Conservation (phyloP, 345 rosid genomes). For the Durio zibethinus region DNA sequence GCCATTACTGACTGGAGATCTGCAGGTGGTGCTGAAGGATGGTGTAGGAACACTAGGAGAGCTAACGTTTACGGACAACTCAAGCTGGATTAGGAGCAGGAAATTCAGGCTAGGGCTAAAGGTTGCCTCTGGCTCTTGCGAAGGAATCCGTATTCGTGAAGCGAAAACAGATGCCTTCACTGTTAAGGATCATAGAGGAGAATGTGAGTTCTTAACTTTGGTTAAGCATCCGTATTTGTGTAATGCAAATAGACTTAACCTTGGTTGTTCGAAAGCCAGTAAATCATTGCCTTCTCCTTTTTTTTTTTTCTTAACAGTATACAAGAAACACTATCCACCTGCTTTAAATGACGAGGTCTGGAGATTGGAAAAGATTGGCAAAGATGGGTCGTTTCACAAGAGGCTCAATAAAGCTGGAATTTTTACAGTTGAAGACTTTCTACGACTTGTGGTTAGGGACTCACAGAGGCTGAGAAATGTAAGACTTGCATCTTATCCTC, state of each 20-base stretch:
- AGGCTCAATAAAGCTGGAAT: slow-evolving; percentile 84
- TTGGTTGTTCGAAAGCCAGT: neutral
- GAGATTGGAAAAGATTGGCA: slow-evolving; percentile 97
- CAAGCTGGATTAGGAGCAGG: slow-evolving; percentile 98
- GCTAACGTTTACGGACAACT: slow-evolving; percentile 85
- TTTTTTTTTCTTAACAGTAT: slow-evolving; percentile 43
- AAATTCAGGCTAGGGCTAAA: slow-evolving; percentile 90
- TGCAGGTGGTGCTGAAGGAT: slow-evolving; percentile 80
- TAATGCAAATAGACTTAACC: neutral
- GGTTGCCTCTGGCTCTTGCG: slow-evolving; percentile 65
- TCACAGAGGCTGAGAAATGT: slow-evolving; percentile 76
- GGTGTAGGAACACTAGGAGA: slow-evolving; percentile 98
- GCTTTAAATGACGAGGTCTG: slow-evolving; percentile 85
- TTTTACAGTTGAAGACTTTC: slow-evolving; percentile 78
- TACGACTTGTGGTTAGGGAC: slow-evolving; percentile 78
- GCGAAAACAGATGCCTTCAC: slow-evolving; percentile 97
- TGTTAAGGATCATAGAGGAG: slow-evolving; percentile 98
- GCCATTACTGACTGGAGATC: slow-evolving; percentile 83
- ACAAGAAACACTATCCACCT: slow-evolving; percentile 98
- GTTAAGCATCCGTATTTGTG: neutral
- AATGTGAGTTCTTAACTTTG: slow-evolving; percentile 50
- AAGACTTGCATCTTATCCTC: slow-evolving; percentile 30
- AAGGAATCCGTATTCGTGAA: slow-evolving; percentile 75
- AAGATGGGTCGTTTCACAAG: slow-evolving; percentile 97
- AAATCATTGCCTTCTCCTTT: slow-evolving; percentile 1